A percentile compares a stretch with the other conserved stretches of the same genome.
phyloP scores from a whole-genome alignment of 2,329 filamentous ascomycete genomes.

The Apiospora phragmitis region DNA sequence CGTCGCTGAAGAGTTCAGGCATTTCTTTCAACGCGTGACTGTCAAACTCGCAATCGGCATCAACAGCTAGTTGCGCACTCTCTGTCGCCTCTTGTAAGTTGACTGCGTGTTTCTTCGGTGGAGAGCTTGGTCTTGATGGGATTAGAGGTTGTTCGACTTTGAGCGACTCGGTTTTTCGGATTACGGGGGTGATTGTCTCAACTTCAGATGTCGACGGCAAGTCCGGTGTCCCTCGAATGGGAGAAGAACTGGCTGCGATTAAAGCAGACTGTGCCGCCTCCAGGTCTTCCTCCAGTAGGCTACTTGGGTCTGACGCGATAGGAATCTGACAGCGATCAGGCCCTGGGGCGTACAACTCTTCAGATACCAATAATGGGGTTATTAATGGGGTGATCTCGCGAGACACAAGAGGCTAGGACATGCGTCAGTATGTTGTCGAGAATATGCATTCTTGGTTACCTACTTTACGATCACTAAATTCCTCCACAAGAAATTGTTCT shows the following conservation, averaged over 20 bases:
- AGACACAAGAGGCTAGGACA: slow-evolving; percentile 19
- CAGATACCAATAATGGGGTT: slow-evolving; percentile 18
- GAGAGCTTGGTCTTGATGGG: slow-evolving; percentile 17
- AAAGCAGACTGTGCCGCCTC: slow-evolving; percentile 22
- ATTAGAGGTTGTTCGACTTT: slow-evolving; percentile 28
- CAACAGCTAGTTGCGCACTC: slow-evolving; percentile 21
- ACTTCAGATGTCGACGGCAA: slow-evolving; percentile 17
- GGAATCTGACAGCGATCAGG: slow-evolving; percentile 26
- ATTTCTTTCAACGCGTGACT: background rate
- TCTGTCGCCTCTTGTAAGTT: slow-evolving; percentile 16
- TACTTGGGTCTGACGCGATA: slow-evolving; percentile 25
- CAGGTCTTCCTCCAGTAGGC: slow-evolving; percentile 29
- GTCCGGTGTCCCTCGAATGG: slow-evolving; percentile 8
- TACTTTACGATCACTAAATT: slow-evolving; percentile 8
- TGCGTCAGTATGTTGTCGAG: background rate
- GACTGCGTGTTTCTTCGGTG: slow-evolving; percentile 5
- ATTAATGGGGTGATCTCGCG: slow-evolving; percentile 30
- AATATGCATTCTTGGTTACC: slow-evolving; percentile 16
- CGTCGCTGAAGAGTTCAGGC: slow-evolving; percentile 17
- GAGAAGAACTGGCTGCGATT: slow-evolving; percentile 12
- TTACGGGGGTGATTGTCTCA: slow-evolving; percentile 12
- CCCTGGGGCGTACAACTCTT: slow-evolving; percentile 25
- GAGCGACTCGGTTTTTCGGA: slow-evolving; percentile 19
- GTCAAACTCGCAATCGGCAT: background rate
- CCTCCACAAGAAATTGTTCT: background rate